A percentile compares a stretch with the other conserved stretches of the same genome.
Evolutionary conservation across 768 basidiomycete genomes (phyloP).

Genomic region (Hericium coralloides): DNA sequence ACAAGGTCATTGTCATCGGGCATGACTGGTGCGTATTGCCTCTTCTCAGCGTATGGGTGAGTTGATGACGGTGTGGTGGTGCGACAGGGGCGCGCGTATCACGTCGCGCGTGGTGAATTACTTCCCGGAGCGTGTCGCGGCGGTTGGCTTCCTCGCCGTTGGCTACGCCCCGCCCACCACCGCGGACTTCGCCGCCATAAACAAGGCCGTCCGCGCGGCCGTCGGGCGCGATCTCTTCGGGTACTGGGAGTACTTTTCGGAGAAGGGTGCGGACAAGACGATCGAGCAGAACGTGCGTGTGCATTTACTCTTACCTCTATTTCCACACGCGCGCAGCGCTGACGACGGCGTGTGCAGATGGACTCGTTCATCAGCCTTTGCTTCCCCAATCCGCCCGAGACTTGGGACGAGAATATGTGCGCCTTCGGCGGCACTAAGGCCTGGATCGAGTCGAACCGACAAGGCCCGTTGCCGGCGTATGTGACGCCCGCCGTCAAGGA

Average conservation of each 20-base stretch:
- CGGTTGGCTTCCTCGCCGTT: constrained; percentile 28
- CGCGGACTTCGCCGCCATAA: constrained; percentile 18
- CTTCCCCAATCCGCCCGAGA: constrained; percentile 25
- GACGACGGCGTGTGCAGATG: constrained; percentile 15
- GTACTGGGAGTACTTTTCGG: constrained; percentile 32
- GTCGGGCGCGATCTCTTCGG: constrained; percentile 31
- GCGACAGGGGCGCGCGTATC: constrained; percentile 36
- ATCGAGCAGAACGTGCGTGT: constrained; percentile 26
- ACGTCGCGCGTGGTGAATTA: too few relatives aligned
- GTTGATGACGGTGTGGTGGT: too few relatives aligned
- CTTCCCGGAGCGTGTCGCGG: constrained; percentile 32
- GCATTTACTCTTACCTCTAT: neutral
- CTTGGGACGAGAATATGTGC: constrained; percentile 28
- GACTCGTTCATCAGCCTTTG: constrained; percentile 31
- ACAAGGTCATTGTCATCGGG: constrained; percentile 23
- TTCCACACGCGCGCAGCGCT: too few relatives aligned
- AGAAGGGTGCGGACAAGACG: constrained; percentile 21
- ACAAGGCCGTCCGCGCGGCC: constrained; percentile 19
- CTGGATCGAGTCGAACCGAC: constrained; percentile 2
- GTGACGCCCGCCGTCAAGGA: constrained; percentile 15
- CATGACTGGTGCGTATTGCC: constrained; percentile 24
- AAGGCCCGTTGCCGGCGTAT: neutral
- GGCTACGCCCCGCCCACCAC: constrained; percentile 25
- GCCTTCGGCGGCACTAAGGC: constrained; percentile 28
- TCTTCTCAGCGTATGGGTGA: neutral